These are phyloP conservation scores for Acrasis kona DNA, from an alignment of 78 protist species.

Conservation along the genomic window DNA sequence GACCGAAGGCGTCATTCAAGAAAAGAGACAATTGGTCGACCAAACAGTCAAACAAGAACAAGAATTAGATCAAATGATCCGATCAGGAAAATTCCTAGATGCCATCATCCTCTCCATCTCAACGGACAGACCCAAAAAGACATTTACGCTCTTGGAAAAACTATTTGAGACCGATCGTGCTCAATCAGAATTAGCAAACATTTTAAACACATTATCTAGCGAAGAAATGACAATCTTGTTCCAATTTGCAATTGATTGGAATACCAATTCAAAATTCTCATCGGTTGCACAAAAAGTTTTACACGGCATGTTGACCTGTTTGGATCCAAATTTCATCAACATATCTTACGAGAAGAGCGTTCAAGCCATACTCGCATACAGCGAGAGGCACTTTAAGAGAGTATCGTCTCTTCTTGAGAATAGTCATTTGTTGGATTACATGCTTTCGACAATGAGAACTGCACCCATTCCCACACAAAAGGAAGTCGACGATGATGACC, in stretches of 20 bases:
- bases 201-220: neutral
- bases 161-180: neutral
- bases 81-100: neutral
- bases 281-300: neutral
- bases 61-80: neutral
- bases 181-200: too few species aligned
- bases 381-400: neutral
- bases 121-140: neutral
- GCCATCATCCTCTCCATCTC: neutral
- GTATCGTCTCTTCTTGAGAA: neutral
- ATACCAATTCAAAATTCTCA: neutral
- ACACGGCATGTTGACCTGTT: neutral
- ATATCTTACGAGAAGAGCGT: neutral
- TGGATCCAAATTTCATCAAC: neutral
- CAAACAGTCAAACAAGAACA: neutral
- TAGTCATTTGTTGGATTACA: neutral
- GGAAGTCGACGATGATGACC: too few species aligned
- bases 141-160: neutral
- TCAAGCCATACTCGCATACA: neutral
- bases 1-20: neutral
- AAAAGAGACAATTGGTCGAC: neutral
- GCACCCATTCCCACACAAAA: too few species aligned
- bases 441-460: neutral
- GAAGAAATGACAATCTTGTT: neutral
- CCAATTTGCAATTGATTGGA: slow-evolving; percentile 1